Evolutionary conservation across 1,284 basidiomycete genomes (phyloP), one percentile per base, ranked within the genome.

Genomic region (Trichosporon ovoides): DNA sequence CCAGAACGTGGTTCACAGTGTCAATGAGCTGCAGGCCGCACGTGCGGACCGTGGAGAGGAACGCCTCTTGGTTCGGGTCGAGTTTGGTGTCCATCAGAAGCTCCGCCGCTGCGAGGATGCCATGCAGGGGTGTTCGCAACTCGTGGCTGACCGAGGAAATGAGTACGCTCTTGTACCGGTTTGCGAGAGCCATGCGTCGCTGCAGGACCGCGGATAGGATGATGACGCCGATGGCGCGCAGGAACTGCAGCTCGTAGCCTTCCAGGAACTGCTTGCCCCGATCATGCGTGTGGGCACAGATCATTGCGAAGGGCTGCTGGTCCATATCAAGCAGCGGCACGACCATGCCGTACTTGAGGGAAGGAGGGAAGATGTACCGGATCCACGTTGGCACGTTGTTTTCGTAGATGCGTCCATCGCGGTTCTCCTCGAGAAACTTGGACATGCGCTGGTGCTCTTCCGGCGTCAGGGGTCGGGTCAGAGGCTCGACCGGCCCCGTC

Each of bases 241-340:
- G 75, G 75, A 95, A 96, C 49, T 93, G 94, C 33, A 95, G 77
- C 67, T 95, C 93, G 71, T 93, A 92, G 0, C 92, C 89, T 79
- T 96, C 89, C 68, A 94, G 78, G 76, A 88, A 88, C 68, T 89
- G 85, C 69, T 88, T 87, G 11, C 84, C 82, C 65, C 88, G 83
- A 66, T 88, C 85, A 40, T 85, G 85, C 0, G 87, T 88, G 76
- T 94, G 96, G 4, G 91, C 91, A 68, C 91, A 94, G 36, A 98
- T 81, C 66, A 98, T 76, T 2, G 91, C 91, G 69, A 97, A 97
- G 0, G 93, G 92, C 56, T 88, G 85, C 77, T 92, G 90, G 78
- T 96, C 91, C 56, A 96, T 86, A 63, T 94, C 94, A 75, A 91
- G 94, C 52, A 97, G 88, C 1, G 93, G 94, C 18, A 95, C 89